Conservation (phyloP, 805 yeast genomes). For the Candida oleophila region DNA sequence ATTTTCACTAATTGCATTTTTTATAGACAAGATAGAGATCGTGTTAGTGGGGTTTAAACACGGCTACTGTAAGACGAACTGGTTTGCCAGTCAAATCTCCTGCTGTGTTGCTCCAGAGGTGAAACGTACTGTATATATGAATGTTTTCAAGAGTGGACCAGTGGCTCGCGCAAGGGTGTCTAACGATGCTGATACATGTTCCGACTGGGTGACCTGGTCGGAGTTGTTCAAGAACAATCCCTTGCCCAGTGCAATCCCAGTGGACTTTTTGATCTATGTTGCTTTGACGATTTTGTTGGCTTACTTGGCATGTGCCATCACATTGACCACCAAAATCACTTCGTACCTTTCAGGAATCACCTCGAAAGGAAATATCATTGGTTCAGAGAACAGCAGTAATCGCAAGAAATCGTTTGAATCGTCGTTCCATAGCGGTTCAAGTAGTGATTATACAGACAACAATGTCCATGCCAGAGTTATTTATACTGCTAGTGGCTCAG, state of each 20-base stretch:
- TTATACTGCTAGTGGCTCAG: slow-evolving; percentile 58
- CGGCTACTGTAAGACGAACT: slow-evolving; percentile 49
- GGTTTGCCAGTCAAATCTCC: slow-evolving; percentile 41
- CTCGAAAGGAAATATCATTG: slow-evolving; percentile 3
- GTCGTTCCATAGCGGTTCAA: not conserved
- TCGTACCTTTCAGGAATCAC: slow-evolving; percentile 18
- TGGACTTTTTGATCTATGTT: slow-evolving; percentile 38
- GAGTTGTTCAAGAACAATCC: slow-evolving; percentile 18
- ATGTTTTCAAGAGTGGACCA: slow-evolving; percentile 21
- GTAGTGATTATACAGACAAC: not conserved
- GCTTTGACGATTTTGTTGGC: slow-evolving; percentile 43
- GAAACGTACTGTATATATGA: slow-evolving; percentile 4
- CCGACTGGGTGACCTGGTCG: slow-evolving; percentile 49
- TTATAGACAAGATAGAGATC: slow-evolving; percentile 47
- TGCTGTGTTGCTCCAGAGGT: slow-evolving; percentile 31
- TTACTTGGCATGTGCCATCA: slow-evolving; percentile 40
- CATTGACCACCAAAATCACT: slow-evolving; percentile 45
- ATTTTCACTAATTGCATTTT: slow-evolving; percentile 50
- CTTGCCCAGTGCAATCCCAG: slow-evolving; percentile 8
- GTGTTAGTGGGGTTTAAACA: slow-evolving; percentile 49
- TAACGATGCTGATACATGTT: slow-evolving; percentile 19
- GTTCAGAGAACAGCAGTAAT: not conserved
- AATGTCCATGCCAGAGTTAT: slow-evolving; percentile 19
- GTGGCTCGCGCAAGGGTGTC: slow-evolving; percentile 8
- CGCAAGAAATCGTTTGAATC: not conserved